Conservation (phyloP, 805 yeast genomes). For the Saturnispora halmiae region DNA sequence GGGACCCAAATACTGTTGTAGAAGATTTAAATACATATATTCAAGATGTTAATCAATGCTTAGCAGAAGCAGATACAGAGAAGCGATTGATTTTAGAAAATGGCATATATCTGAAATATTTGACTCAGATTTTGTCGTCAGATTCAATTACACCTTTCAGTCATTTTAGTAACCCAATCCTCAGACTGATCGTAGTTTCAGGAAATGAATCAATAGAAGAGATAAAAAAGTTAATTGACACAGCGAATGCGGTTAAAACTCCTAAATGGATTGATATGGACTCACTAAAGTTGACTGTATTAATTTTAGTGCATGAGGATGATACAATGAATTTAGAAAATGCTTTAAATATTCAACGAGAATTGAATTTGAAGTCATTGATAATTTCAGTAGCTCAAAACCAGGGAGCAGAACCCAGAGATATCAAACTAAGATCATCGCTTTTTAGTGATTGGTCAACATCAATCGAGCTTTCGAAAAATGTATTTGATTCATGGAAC, state of each 20-base stretch:
- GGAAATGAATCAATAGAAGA: slow-evolving; percentile 42
- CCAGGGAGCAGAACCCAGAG: slow-evolving; percentile 1
- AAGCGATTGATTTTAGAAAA: slow-evolving; percentile 25
- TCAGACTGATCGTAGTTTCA: slow-evolving; percentile 61
- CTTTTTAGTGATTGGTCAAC: slow-evolving; percentile 16
- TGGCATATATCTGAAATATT: slow-evolving; percentile 47
- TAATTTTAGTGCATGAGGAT: slow-evolving; percentile 41
- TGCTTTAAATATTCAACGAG: slow-evolving; percentile 26
- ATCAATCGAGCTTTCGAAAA: slow-evolving; percentile 13
- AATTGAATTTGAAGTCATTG: slow-evolving; percentile 18
- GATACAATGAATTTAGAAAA: slow-evolving; percentile 36
- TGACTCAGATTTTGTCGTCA: slow-evolving; percentile 51
- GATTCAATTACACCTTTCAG: slow-evolving; percentile 67
- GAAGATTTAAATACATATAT: background rate
- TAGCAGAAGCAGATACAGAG: background rate
- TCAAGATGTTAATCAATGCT: background rate
- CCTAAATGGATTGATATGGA: slow-evolving; percentile 62
- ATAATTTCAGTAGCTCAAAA: slow-evolving; percentile 1
- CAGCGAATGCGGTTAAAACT: slow-evolving; percentile 37
- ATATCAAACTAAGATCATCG: slow-evolving; percentile 23
- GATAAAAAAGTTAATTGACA: slow-evolving; percentile 50
- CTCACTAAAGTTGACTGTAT: slow-evolving; percentile 46
- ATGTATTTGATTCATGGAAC: slow-evolving; percentile 25
- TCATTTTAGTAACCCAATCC: slow-evolving; percentile 77
- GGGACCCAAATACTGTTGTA: slow-evolving; percentile 3